Evolutionary conservation across 129 eudicot species (phyloP).

Genomic region (Saussurea involucrata): DNA sequence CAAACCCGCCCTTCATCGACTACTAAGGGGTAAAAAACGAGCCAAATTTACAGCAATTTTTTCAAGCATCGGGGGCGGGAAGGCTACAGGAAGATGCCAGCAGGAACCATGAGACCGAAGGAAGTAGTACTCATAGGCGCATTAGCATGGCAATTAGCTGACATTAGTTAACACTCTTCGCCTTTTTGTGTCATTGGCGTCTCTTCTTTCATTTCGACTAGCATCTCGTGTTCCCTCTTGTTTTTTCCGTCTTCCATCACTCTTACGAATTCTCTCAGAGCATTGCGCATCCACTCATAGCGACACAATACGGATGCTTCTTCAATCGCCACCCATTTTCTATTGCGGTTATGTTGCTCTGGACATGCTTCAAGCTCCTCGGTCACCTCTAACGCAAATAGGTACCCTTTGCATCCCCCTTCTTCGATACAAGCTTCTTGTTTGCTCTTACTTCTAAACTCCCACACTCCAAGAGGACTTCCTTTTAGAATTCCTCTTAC

Average conservation of each 20-base stretch:
- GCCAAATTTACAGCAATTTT: background rate
- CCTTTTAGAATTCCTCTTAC: slow-evolving; percentile 51
- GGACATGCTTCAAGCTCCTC: slow-evolving; percentile 75
- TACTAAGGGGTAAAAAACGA: background rate
- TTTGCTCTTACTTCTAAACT: slow-evolving; percentile 65
- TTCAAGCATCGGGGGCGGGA: background rate
- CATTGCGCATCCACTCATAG: slow-evolving; percentile 64
- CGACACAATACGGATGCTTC: slow-evolving; percentile 61
- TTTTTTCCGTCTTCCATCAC: slow-evolving; percentile 21
- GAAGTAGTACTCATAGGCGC: slow-evolving; percentile 32
- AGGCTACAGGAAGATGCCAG: slow-evolving; percentile 35
- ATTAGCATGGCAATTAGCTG: slow-evolving; percentile 39
- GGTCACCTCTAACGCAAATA: slow-evolving; percentile 64
- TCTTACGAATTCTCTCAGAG: slow-evolving; percentile 37
- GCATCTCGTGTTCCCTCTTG: slow-evolving; percentile 20
- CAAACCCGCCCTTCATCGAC: background rate
- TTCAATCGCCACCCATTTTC: slow-evolving; percentile 52
- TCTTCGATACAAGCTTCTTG: slow-evolving; percentile 41
- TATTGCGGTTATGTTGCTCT: slow-evolving; percentile 48
- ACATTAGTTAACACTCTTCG: slow-evolving; percentile 34
- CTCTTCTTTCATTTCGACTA: slow-evolving; percentile 18
- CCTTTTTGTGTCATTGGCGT: slow-evolving; percentile 17
- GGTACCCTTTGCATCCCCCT: slow-evolving; percentile 73
- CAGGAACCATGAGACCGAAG: slow-evolving; percentile 40
- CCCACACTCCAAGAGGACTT: slow-evolving; percentile 56